Percentiles rank a stretch among this genome's conserved stretches.
Conservation (phyloP, 2,329 filamentous ascomycete genomes). For the Exutisphaerella laricina region DNA sequence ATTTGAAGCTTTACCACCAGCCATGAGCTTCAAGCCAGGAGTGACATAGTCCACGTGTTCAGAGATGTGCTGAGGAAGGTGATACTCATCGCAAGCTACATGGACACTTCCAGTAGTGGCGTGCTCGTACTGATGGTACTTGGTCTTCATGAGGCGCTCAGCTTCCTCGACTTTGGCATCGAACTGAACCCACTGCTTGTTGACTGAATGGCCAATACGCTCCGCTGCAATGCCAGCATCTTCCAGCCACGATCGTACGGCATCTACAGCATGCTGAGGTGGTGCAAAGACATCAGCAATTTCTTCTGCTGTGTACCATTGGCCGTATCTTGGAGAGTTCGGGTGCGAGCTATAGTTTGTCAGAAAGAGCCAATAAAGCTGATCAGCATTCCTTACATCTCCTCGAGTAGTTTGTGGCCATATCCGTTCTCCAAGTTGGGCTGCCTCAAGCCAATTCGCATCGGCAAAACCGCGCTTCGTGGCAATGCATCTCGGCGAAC, state of each 20-base stretch:
- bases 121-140: slow-evolving; percentile 57
- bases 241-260: slow-evolving; percentile 38
- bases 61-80: slow-evolving; percentile 45
- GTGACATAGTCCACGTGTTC: slow-evolving; percentile 53
- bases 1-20: slow-evolving; percentile 16
- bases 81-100: slow-evolving; percentile 41
- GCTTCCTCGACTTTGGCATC: slow-evolving; percentile 37
- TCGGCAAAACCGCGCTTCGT: slow-evolving; percentile 36
- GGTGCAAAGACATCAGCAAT: slow-evolving; percentile 40
- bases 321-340: slow-evolving; percentile 36
- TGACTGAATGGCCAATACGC: slow-evolving; percentile 33
- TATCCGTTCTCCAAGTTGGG: slow-evolving; percentile 40
- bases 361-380: not conserved
- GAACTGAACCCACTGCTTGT: slow-evolving; percentile 41
- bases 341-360: slow-evolving; percentile 25
- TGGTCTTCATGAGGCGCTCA: slow-evolving; percentile 40
- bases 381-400: slow-evolving; percentile 1
- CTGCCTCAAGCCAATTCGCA: slow-evolving; percentile 45
- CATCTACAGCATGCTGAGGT: slow-evolving; percentile 33
- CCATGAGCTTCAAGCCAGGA: slow-evolving; percentile 47
- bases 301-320: slow-evolving; percentile 35
- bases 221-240: slow-evolving; percentile 30
- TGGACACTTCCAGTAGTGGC: slow-evolving; percentile 43
- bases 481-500: not conserved
- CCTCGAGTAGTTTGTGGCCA: slow-evolving; percentile 4